Evolutionary conservation across 1,284 basidiomycete genomes (phyloP).

Genomic region (Ceratobasidium sp.): DNA sequence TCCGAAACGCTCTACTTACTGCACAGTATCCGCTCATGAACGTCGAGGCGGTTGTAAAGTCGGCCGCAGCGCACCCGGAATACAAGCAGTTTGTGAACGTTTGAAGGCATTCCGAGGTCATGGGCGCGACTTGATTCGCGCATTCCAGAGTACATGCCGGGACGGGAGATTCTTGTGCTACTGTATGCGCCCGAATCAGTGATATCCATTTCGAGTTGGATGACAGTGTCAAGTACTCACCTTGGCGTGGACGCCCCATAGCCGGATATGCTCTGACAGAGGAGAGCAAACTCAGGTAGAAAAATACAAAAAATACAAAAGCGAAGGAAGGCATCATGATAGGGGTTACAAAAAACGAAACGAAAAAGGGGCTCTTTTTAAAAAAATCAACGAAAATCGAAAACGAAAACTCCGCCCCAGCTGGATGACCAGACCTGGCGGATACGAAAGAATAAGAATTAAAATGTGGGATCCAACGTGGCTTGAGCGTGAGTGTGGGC

Average conservation of each 20-base stretch:
- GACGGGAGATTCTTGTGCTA: background rate
- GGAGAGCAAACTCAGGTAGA: background rate
- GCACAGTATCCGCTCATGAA: slow-evolving; percentile 7
- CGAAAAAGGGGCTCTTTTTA: background rate
- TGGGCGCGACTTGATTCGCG: background rate
- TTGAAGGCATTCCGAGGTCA: background rate
- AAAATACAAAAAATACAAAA: background rate
- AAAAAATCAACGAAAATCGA: slow-evolving; percentile 1
- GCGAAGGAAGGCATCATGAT: background rate
- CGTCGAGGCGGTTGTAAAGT: background rate
- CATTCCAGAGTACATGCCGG: slow-evolving; percentile 9
- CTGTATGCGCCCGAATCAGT: background rate
- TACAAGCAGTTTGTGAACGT: slow-evolving; percentile 1
- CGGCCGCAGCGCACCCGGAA: background rate
- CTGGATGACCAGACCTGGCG: slow-evolving; percentile 11
- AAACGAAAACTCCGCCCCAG: slow-evolving; percentile 19
- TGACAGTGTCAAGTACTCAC: background rate
- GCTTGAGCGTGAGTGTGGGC: background rate
- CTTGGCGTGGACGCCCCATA: background rate
- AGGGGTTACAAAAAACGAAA: background rate
- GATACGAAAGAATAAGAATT: background rate
- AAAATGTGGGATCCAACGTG: background rate
- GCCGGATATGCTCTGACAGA: background rate
- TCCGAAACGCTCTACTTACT: background rate
- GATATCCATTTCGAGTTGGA: background rate